A percentile compares a stretch with the other conserved stretches of the same genome.
phyloP scores from a whole-genome alignment of 352 stramenopile species.

The Phytophthora agathidicida region DNA sequence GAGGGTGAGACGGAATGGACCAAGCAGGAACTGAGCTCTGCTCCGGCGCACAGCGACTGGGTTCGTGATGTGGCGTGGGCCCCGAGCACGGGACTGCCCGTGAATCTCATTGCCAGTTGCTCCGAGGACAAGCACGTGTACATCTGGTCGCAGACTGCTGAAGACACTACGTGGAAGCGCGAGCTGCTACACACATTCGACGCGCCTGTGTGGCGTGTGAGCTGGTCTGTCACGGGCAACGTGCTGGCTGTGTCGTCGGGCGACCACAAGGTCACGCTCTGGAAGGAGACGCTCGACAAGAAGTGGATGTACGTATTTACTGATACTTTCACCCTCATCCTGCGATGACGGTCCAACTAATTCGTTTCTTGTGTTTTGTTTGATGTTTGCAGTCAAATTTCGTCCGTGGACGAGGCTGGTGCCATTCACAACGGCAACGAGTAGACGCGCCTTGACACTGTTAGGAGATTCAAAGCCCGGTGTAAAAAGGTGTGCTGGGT shows the following conservation, averaged over 20 bases:
- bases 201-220: slow-evolving; percentile 97
- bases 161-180: slow-evolving; percentile 87
- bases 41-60: slow-evolving; percentile 93
- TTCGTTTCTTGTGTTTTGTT: slow-evolving; percentile 22
- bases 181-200: slow-evolving; percentile 95
- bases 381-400: slow-evolving; percentile 78
- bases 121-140: slow-evolving; percentile 92
- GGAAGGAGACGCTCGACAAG: slow-evolving; percentile 98
- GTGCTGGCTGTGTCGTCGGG: slow-evolving; percentile 97
- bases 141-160: slow-evolving; percentile 95
- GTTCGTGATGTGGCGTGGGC: slow-evolving; percentile 98
- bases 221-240: slow-evolving; percentile 98
- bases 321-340: background rate
- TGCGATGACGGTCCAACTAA: too few species aligned
- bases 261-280: slow-evolving; percentile 97
- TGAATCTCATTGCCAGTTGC: slow-evolving; percentile 94
- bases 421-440: slow-evolving; percentile 79
- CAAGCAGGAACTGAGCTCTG: slow-evolving; percentile 79
- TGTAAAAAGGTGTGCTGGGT: slow-evolving; percentile 18
- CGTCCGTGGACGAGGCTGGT: slow-evolving; percentile 85
- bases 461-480: slow-evolving; percentile 16
- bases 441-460: slow-evolving; percentile 42
- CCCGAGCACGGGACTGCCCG: slow-evolving; percentile 92
- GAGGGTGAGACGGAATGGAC: slow-evolving; percentile 81
- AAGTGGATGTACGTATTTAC: slow-evolving; percentile 91